Evolutionary conservation across 2,329 filamentous ascomycete species (phyloP).

Genomic region (Colletotrichum australisinense): DNA sequence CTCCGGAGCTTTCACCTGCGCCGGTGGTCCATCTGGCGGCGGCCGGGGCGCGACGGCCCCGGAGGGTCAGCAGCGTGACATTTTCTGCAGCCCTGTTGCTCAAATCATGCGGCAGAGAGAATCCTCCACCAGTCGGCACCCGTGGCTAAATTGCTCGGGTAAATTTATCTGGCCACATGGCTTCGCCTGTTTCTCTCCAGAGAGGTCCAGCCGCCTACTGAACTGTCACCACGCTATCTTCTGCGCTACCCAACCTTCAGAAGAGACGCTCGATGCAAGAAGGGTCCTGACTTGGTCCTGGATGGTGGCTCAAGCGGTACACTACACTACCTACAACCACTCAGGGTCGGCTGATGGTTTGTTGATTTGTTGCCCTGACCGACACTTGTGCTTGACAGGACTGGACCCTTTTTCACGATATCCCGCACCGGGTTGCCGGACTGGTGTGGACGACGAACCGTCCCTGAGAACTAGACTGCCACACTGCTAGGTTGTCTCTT

Average conservation of each 20-base stretch:
- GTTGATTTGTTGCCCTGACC: background rate
- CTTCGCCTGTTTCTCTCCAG: background rate
- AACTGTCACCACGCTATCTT: slow-evolving; percentile 1
- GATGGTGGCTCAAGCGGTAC: background rate
- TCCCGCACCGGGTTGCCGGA: background rate
- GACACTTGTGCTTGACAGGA: background rate
- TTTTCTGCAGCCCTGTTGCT: slow-evolving; percentile 32
- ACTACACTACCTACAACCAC: background rate
- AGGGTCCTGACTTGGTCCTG: slow-evolving; percentile 27
- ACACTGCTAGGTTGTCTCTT: background rate
- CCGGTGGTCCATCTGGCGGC: slow-evolving; percentile 29
- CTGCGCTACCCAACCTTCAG: background rate
- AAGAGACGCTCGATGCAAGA: slow-evolving; percentile 23
- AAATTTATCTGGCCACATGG: slow-evolving; percentile 17
- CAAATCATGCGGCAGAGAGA: slow-evolving; percentile 20
- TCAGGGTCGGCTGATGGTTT: background rate
- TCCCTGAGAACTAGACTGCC: too few species aligned
- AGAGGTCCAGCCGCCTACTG: background rate
- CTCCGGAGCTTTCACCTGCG: slow-evolving; percentile 11
- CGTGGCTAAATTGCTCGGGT: slow-evolving; percentile 24
- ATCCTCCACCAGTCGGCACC: slow-evolving; percentile 33
- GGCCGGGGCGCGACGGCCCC: background rate
- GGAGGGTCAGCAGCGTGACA: slow-evolving; percentile 23
- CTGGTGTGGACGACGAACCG: slow-evolving; percentile 2
- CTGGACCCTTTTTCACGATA: background rate